Base-by-base conservation (phyloP, 345 rosid genomes). In the Rhizophora mangle region DNA sequence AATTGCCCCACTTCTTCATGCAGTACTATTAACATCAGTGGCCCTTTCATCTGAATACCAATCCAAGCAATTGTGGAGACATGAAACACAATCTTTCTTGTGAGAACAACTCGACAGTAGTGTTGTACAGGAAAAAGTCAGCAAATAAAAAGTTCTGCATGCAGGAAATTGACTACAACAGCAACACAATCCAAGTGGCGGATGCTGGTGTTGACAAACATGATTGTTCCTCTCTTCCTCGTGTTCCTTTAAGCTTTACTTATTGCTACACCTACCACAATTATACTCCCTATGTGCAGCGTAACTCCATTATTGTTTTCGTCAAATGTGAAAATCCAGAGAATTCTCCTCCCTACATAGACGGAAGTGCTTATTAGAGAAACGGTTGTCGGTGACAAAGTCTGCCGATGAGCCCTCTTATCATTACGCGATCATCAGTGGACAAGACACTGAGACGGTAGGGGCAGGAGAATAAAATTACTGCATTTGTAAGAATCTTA, bases 251-350 rank as follows among this genome's bases (percentile, higher is more conserved):
- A 6, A n/a, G 51, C 6, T 0, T n/a, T n/a, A n/a, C n/a, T n/a
- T n/a, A n/a, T n/a, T n/a, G 0, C 2, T 1, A n/a, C 0, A 34
- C 1, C 1, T 0, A 9, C 46, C 9, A 2, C n/a, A n/a, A n/a
- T n/a, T n/a, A n/a, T n/a, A n/a, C n/a, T n/a, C n/a, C n/a, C n/a
- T n/a, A n/a, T n/a, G n/a, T 13, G 46, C 46, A 15, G 32, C 5
- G 32, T 37, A 8, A 1, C 9, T 37, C 46, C 13, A 5, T 7
- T 2, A n/a, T 67, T 10, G 5, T 32, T 54, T 67, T 56, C 62
- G 18, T 67, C 22, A 67, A 16, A n/a, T 67, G 70, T 55, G 13
- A 18, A 6, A 34, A 30, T 0, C 51, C 61, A 3, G 62, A 55
- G 18, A 54, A 53, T 37, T 54, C 52, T 67, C 8, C 36, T 67